Conservation (phyloP, 2,329 filamentous ascomycete genomes). For the Cadophora malorum region DNA sequence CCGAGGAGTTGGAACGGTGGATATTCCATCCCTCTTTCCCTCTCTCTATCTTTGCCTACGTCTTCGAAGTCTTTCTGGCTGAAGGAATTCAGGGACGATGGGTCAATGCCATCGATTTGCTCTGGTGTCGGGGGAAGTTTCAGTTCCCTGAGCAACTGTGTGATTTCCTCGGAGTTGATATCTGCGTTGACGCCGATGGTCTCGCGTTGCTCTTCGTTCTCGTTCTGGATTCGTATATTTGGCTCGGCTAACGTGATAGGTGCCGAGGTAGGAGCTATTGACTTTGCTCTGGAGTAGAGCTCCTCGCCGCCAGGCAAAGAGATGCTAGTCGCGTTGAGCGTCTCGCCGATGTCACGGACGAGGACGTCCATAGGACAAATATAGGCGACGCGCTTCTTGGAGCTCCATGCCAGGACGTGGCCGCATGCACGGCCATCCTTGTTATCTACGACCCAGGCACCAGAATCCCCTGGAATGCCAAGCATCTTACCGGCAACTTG, state of each 20-base stretch:
- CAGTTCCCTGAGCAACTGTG: slow-evolving; percentile 27
- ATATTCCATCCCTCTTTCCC: background rate
- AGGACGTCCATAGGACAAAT: slow-evolving; percentile 95
- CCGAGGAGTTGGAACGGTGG: background rate
- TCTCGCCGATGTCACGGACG: slow-evolving; percentile 82
- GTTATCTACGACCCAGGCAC: slow-evolving; percentile 90
- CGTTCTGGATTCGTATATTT: background rate
- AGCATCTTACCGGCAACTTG: slow-evolving; percentile 59
- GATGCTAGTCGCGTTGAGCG: slow-evolving; percentile 73
- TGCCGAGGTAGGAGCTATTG: background rate
- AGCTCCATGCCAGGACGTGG: slow-evolving; percentile 88
- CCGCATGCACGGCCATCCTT: slow-evolving; percentile 81
- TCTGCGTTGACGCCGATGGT: slow-evolving; percentile 15
- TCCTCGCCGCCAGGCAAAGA: slow-evolving; percentile 67
- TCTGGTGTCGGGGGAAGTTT: slow-evolving; percentile 33
- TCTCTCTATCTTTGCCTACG: background rate
- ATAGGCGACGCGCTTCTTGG: slow-evolving; percentile 81
- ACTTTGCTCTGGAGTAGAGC: slow-evolving; percentile 20
- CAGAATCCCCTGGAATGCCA: slow-evolving; percentile 85
- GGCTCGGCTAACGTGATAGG: slow-evolving; percentile 5
- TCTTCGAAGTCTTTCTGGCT: background rate
- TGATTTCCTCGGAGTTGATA: slow-evolving; percentile 27
- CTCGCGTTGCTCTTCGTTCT: background rate
- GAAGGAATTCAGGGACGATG: slow-evolving; percentile 7
- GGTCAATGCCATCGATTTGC: slow-evolving; percentile 32